phyloP scores from a whole-genome alignment of 768 basidiomycete species.

The Trametes elegans region DNA sequence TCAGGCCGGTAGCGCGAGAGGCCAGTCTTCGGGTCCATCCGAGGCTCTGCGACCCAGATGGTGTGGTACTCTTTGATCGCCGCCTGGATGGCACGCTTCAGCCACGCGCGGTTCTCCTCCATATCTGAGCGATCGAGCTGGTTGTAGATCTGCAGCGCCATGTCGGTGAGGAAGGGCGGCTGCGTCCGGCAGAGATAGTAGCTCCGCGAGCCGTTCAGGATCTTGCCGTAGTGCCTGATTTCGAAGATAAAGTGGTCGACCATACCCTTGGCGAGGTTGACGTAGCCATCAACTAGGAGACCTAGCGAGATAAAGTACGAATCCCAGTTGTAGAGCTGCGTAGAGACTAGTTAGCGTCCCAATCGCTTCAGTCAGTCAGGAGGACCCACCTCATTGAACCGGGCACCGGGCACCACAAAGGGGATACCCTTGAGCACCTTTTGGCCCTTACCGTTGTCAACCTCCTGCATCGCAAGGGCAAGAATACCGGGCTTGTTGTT shows the following conservation, averaged over 20 bases:
- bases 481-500: constrained; percentile 94
- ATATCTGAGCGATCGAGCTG: constrained; percentile 86
- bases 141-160: constrained; percentile 97
- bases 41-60: constrained; percentile 93
- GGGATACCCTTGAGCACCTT: constrained; percentile 90
- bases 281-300: constrained; percentile 90
- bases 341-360: background rate
- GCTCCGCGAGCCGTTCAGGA: constrained; percentile 93
- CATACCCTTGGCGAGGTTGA: constrained; percentile 95
- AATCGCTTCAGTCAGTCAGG: background rate
- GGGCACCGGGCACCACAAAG: constrained; percentile 95
- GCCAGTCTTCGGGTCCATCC: constrained; percentile 92
- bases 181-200: constrained; percentile 95
- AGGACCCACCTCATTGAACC: constrained; percentile 77
- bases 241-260: constrained; percentile 99
- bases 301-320: constrained; percentile 94
- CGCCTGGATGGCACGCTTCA: constrained; percentile 93
- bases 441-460: constrained; percentile 74
- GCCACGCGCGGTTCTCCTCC: constrained; percentile 81
- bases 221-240: constrained; percentile 97
- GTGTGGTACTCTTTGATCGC: constrained; percentile 99
- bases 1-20: constrained; percentile 93
- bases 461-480: constrained; percentile 93
- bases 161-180: constrained; percentile 97
- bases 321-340: constrained; percentile 91